Percentiles rank a stretch among this genome's conserved stretches.
Evolutionary conservation across 2,329 filamentous ascomycete genomes (phyloP).

Genomic region (Monosporascus sp.): DNA sequence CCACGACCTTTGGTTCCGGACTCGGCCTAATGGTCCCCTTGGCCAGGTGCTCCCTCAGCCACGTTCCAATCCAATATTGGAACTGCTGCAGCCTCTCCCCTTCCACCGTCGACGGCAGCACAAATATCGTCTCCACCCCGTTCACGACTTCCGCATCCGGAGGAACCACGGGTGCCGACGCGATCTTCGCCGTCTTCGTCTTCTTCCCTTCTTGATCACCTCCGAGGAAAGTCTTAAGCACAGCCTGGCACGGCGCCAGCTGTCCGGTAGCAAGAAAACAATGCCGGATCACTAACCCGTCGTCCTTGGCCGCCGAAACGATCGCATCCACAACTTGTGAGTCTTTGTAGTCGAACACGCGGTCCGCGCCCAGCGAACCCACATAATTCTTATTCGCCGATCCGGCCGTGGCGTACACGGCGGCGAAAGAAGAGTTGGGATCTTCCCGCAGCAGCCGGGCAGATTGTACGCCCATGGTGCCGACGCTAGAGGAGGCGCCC

Average conservation of each 20-base stretch:
- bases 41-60: slow-evolving; percentile 27
- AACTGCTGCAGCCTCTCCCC: slow-evolving; percentile 31
- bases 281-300: slow-evolving; percentile 31
- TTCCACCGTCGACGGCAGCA: slow-evolving; percentile 30
- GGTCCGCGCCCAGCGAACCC: slow-evolving; percentile 28
- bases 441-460: slow-evolving; percentile 31
- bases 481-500: slow-evolving; percentile 41
- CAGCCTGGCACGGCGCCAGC: slow-evolving; percentile 28
- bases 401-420: slow-evolving; percentile 38
- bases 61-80: slow-evolving; percentile 34
- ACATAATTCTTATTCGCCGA: slow-evolving; percentile 29
- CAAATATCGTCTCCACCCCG: slow-evolving; percentile 33
- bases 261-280: slow-evolving; percentile 38
- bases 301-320: slow-evolving; percentile 28
- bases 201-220: background rate
- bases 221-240: slow-evolving; percentile 29
- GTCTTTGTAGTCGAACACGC: slow-evolving; percentile 37
- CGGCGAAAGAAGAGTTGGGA: slow-evolving; percentile 24
- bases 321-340: slow-evolving; percentile 25
- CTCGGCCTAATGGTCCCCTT: slow-evolving; percentile 31
- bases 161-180: slow-evolving; percentile 31
- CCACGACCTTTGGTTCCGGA: slow-evolving; percentile 31
- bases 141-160: slow-evolving; percentile 20
- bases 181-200: slow-evolving; percentile 25
- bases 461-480: slow-evolving; percentile 37